Evolutionary conservation across 441 rosid species (phyloP).

Genomic region (Manihot esculenta): DNA sequence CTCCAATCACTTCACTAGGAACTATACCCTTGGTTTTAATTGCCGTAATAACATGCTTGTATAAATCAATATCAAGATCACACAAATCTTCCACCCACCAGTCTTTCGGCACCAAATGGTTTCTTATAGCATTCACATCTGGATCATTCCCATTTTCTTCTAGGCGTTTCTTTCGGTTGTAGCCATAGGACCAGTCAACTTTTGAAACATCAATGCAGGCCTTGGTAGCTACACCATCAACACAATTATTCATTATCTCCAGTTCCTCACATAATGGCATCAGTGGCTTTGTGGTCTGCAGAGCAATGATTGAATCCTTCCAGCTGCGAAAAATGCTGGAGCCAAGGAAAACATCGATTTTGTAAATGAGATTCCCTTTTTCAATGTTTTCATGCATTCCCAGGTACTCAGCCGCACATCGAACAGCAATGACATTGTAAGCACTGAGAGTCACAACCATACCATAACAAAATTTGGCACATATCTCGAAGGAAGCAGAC

Average conservation of each 20-base stretch:
- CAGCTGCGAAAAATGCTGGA: slow-evolving; percentile 73
- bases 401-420: slow-evolving; percentile 77
- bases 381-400: slow-evolving; percentile 74
- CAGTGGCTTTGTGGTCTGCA: slow-evolving; percentile 57
- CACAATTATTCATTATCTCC: slow-evolving; percentile 51
- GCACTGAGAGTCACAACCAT: slow-evolving; percentile 77
- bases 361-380: slow-evolving; percentile 76
- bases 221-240: slow-evolving; percentile 64
- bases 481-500: slow-evolving; percentile 67
- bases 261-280: slow-evolving; percentile 63
- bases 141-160: slow-evolving; percentile 54
- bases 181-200: slow-evolving; percentile 83
- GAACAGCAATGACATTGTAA: slow-evolving; percentile 61
- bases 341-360: slow-evolving; percentile 75
- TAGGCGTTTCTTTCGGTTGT: slow-evolving; percentile 60
- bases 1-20: slow-evolving; percentile 61
- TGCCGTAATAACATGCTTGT: slow-evolving; percentile 49
- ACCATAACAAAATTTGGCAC: slow-evolving; percentile 82
- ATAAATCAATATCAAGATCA: slow-evolving; percentile 67
- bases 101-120: slow-evolving; percentile 63
- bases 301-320: slow-evolving; percentile 82
- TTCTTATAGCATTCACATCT: slow-evolving; percentile 36
- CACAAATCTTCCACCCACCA: slow-evolving; percentile 95
- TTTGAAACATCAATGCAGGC: slow-evolving; percentile 59
- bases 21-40: slow-evolving; percentile 47